Evolutionary conservation across 176 grass and related monocot genomes (phyloP).

Genomic region (Cymbopogon citratus): DNA sequence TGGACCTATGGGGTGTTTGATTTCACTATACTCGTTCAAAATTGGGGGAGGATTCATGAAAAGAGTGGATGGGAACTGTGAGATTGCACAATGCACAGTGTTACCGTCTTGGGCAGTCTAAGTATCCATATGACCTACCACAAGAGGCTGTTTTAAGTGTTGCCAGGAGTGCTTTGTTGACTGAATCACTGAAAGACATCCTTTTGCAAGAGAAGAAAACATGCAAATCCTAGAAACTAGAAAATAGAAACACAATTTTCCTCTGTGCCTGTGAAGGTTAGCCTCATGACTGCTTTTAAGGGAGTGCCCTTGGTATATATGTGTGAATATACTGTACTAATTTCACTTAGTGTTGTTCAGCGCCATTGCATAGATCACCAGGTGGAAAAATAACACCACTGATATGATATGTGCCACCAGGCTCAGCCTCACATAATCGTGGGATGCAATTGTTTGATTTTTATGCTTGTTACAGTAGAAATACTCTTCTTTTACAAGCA

Average conservation of each 20-base stretch:
- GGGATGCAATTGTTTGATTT: background rate
- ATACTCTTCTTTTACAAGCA: constrained; percentile 4
- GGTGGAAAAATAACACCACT: background rate
- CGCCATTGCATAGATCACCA: background rate
- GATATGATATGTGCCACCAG: background rate
- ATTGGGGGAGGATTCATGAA: background rate
- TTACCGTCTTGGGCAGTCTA: background rate
- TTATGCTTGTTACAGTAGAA: background rate
- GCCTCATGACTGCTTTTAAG: background rate
- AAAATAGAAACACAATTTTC: constrained; percentile 4
- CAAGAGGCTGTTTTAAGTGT: background rate
- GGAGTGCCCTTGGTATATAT: background rate
- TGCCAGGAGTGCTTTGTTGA: background rate
- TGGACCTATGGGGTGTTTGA: background rate
- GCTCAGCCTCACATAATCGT: background rate
- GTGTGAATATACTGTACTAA: background rate
- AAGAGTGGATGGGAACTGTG: background rate
- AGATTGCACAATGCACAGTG: background rate
- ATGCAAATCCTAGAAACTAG: background rate
- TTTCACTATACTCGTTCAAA: background rate
- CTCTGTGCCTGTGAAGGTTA: background rate
- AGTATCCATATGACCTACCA: background rate
- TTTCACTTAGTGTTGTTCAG: background rate
- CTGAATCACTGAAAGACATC: constrained; percentile 8
- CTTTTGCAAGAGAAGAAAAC: background rate